phyloP scores from a whole-genome alignment of 305 asterid species.

The Fraxinus sp. region DNA sequence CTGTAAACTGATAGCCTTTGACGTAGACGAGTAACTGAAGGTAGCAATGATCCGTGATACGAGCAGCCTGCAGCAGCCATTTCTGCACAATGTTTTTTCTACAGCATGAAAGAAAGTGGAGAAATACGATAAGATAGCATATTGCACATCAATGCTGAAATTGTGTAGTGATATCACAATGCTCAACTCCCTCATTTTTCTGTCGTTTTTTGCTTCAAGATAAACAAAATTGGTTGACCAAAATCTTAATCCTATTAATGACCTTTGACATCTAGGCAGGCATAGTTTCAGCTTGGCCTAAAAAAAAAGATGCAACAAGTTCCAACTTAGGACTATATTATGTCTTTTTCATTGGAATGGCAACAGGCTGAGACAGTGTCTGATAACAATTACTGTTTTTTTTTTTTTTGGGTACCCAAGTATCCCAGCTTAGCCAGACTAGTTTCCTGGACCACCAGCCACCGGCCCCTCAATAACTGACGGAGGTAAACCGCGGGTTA shows the following conservation, averaged over 20 bases:
- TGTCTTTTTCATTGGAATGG: neutral
- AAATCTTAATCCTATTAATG: neutral
- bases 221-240: neutral
- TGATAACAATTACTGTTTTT: too few relatives aligned
- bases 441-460: too few relatives aligned
- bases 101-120: conserved; percentile 9
- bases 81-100: conserved; percentile 12
- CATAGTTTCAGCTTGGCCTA: neutral
- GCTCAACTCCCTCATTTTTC: neutral
- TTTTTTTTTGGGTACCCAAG: too few relatives aligned
- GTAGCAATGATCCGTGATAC: conserved; percentile 25
- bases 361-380: neutral
- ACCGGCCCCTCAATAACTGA: too few relatives aligned
- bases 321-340: neutral
- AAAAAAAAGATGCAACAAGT: neutral
- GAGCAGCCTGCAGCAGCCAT: conserved; percentile 39
- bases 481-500: too few relatives aligned
- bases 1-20: conserved; percentile 25
- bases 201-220: neutral
- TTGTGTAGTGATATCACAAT: neutral
- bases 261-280: neutral
- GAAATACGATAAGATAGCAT: conserved; percentile 33
- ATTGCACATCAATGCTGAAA: neutral
- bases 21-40: conserved; percentile 27
- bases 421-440: too few relatives aligned